A percentile compares a stretch with the other conserved stretches of the same genome.
These are phyloP conservation scores for Apiospora kogelbergensis DNA, from an alignment of 2,329 filamentous ascomycete species.

Conservation along the genomic window DNA sequence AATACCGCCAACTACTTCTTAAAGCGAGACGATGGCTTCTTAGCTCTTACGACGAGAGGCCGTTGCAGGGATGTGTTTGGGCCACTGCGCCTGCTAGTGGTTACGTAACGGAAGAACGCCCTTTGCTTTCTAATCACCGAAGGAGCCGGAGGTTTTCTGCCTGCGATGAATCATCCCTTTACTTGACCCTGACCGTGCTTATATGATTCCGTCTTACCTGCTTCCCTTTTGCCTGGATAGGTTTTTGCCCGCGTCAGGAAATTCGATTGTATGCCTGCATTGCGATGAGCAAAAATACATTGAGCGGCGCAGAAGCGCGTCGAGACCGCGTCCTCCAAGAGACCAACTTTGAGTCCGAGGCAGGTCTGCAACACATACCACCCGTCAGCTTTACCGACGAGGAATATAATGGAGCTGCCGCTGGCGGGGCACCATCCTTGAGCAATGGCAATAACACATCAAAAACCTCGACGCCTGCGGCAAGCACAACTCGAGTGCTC, in stretches of 20 bases:
- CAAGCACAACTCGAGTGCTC: conserved; percentile 28
- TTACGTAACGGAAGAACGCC: neutral
- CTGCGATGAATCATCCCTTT: neutral
- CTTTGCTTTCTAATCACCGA: conserved; percentile 4
- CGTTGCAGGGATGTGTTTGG: neutral
- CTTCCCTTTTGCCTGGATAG: neutral
- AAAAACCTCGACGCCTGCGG: neutral
- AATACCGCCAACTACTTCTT: neutral
- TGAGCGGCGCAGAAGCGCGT: neutral
- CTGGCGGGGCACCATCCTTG: neutral
- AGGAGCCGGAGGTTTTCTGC: neutral
- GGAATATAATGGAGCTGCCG: neutral
- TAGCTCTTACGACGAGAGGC: neutral
- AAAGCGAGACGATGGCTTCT: neutral
- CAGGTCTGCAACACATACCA: neutral
- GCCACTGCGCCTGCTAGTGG: neutral
- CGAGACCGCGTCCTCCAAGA: neutral
- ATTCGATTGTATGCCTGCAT: neutral
- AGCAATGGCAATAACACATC: neutral
- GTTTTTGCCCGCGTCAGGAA: neutral
- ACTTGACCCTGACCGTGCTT: neutral
- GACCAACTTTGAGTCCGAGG: neutral
- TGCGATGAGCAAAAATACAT: neutral
- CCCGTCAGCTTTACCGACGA: neutral
- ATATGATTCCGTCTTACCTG: neutral